Evolutionary conservation across 106 monocot species (phyloP), one percentile per base, ranked within the genome.

Genomic region (Acanthochlamys bracteata): DNA sequence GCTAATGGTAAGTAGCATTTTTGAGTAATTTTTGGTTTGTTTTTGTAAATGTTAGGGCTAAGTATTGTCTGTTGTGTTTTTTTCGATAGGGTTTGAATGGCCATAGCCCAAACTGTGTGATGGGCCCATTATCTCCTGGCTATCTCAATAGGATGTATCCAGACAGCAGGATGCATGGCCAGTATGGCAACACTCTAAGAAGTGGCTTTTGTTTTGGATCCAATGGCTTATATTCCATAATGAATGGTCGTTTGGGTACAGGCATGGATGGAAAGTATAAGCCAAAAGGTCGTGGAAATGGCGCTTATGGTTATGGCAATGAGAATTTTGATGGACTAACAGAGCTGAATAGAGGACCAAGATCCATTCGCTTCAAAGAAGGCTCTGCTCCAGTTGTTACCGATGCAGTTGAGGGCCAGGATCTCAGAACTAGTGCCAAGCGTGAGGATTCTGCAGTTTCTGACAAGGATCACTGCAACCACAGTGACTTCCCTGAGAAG

Each of bases 301-400:
- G 80, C 13, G 74, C 69, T 23, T 83, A 71, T 69, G 69, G 63
- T 23, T 79, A 74, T 72, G 71, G 60, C 13, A 84, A 75, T 73
- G 82, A 82, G 82, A 92, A 77, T 55, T 68, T 78, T 39, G 82
- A 92, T 55, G 84, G 79, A 19, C 45, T 82, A 21, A 78, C 67
- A 65, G 92, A 92, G 59, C 57, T 92, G 22, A 92, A 79, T 61
- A 71, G 84, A 47, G 92, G 92, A 19, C 92, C 92, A 11, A 76
- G 92, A 64, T 74, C 82, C 16, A 75, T 64, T 33, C 76, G 69
- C 19, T 69, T 74, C 19, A 88, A 66, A 11, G 81, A 84, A 67
- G 67, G 23, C 0, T n/a, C 69, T 41, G 73, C 60, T 11, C 25
- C 69, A 3, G 46, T 53, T 43, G 16, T 55, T 45, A 61, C 67